Conservation (phyloP, 148 eudicot species). For the Vaccinium corymbosum region DNA sequence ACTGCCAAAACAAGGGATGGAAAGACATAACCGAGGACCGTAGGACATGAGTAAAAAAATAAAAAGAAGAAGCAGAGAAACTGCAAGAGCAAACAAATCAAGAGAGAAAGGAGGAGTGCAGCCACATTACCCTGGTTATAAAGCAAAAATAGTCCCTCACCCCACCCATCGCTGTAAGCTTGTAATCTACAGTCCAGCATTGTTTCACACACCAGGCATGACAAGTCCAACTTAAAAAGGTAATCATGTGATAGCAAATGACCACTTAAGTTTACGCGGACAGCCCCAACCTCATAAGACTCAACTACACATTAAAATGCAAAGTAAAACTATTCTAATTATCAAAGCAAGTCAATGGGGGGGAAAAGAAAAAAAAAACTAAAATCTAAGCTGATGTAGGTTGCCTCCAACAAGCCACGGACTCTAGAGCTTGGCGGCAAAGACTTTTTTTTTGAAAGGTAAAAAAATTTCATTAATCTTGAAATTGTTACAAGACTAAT, state of each 20-base stretch:
- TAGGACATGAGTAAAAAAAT: background rate
- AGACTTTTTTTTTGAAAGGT: background rate
- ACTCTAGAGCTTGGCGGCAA: background rate
- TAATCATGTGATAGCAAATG: background rate
- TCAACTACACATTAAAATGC: background rate
- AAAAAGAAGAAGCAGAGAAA: background rate
- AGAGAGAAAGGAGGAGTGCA: background rate
- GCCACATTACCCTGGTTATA: background rate
- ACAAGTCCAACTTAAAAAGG: background rate
- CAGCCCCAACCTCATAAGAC: background rate
- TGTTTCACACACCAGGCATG: too few relatives aligned
- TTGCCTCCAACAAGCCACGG: constrained; percentile 8
- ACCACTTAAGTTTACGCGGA: background rate
- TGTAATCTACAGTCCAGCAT: background rate
- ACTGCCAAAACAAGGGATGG: background rate
- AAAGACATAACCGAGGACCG: background rate
- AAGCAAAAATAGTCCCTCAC: too few relatives aligned
- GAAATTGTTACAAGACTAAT: too few relatives aligned
- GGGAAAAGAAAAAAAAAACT: background rate
- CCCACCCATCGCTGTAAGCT: background rate
- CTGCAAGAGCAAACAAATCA: background rate
- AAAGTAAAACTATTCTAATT: background rate
- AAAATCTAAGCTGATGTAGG: background rate
- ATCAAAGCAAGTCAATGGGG: background rate
- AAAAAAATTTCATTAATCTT: too few relatives aligned